phyloP scores from a whole-genome alignment of 306 rosid species.

The Luffa acutangula region DNA sequence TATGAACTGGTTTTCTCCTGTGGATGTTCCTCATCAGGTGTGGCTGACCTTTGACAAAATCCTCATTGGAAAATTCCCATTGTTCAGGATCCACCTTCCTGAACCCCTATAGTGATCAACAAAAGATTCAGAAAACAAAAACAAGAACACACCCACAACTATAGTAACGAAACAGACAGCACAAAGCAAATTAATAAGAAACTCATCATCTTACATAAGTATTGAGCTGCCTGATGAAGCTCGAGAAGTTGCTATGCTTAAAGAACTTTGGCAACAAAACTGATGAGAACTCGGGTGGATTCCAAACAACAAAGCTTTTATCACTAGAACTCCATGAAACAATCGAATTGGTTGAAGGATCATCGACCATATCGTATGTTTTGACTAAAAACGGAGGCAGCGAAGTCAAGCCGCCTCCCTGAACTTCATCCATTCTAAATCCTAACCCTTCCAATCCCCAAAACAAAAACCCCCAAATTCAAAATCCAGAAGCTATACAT shows the following conservation, averaged over 20 bases:
- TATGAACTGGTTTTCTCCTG: conserved; percentile 77
- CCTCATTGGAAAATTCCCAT: conserved; percentile 84
- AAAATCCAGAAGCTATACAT: conserved; percentile 20
- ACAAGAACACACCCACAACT: background rate
- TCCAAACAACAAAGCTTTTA: conserved; percentile 71
- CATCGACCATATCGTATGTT: conserved; percentile 86
- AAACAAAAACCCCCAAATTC: conserved; percentile 21
- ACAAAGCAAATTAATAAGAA: conserved; percentile 3
- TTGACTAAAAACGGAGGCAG: conserved; percentile 70
- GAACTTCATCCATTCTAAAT: conserved; percentile 61
- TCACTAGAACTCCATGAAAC: conserved; percentile 64
- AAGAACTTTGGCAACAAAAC: conserved; percentile 63
- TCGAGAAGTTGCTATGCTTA: conserved; percentile 85
- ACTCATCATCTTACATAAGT: conserved; percentile 61
- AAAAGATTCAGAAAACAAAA: background rate
- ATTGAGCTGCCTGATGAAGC: conserved; percentile 88
- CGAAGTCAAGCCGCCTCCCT: conserved; percentile 36
- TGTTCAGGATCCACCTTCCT: conserved; percentile 68
- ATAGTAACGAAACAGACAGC: background rate
- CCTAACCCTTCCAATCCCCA: conserved; percentile 15
- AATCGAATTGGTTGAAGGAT: conserved; percentile 41
- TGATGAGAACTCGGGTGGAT: conserved; percentile 52
- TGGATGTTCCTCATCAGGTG: conserved; percentile 64
- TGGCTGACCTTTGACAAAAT: conserved; percentile 67
- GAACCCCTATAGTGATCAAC: conserved; percentile 51